Evolutionary conservation across 345 rosid species (phyloP).

Genomic region (Lagerstroemia speciosa): DNA sequence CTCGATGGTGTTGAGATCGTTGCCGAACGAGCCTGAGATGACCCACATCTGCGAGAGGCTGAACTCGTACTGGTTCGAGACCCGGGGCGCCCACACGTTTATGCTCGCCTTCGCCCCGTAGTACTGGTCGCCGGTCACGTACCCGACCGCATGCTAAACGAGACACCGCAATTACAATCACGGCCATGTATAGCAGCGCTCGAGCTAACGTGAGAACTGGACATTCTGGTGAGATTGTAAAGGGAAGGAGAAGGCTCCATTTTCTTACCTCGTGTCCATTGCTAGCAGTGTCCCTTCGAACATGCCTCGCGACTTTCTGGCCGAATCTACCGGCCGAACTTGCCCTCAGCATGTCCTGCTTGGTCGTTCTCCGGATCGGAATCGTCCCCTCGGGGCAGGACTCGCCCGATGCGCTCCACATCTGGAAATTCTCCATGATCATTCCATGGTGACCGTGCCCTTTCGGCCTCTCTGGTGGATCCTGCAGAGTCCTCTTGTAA

Average conservation of each 20-base stretch:
- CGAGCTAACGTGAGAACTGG: no score
- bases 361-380: conserved; percentile 80
- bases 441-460: conserved; percentile 25
- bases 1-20: conserved; percentile 97
- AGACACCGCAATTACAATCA: neutral
- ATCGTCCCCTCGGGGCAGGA: conserved; percentile 84
- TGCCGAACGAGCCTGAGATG: conserved; percentile 84
- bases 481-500: conserved; percentile 51
- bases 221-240: neutral
- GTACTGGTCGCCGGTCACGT: conserved; percentile 72
- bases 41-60: conserved; percentile 97
- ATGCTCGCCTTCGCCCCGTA: conserved; percentile 97
- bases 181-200: no score
- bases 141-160: conserved; percentile 94
- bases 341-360: conserved; percentile 75
- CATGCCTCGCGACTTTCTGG: conserved; percentile 44
- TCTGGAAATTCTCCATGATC: conserved; percentile 40
- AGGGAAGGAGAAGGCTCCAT: neutral
- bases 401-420: conserved; percentile 73
- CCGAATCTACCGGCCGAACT: conserved; percentile 58
- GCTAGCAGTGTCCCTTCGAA: conserved; percentile 71
- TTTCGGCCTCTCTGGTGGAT: conserved; percentile 64
- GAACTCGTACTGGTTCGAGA: conserved; percentile 70
- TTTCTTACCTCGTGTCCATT: conserved; percentile 75
- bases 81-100: conserved; percentile 89